These are phyloP conservation scores for Oxytropis ochrocephala DNA, from an alignment of 306 rosid species.

Conservation along the genomic window DNA sequence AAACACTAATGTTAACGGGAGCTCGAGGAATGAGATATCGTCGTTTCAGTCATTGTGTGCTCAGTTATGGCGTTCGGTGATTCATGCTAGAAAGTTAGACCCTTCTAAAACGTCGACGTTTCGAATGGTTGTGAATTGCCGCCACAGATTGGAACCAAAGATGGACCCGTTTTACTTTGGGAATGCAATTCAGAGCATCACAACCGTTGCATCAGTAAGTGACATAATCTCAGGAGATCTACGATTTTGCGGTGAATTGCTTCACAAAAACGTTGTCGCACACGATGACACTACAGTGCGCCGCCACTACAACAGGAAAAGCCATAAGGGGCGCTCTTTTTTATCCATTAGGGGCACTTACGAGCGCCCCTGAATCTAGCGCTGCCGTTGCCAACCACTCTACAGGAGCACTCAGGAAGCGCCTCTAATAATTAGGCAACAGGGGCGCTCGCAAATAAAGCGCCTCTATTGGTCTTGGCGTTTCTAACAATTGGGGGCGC, in stretches of 20 bases:
- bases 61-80: slow-evolving; percentile 84
- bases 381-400: no score
- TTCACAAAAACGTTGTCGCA: slow-evolving; percentile 60
- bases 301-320: no score
- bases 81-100: slow-evolving; percentile 57
- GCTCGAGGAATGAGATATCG: slow-evolving; percentile 41
- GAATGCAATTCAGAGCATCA: slow-evolving; percentile 90
- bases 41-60: slow-evolving; percentile 82
- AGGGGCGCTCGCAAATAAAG: no score
- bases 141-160: slow-evolving; percentile 68
- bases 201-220: slow-evolving; percentile 46
- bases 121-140: slow-evolving; percentile 91
- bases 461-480: no score
- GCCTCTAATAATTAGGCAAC: no score
- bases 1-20: slow-evolving; percentile 13
- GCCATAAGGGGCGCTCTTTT: no score
- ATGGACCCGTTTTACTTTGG: slow-evolving; percentile 73
- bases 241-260: slow-evolving; percentile 48
- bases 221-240: slow-evolving; percentile 52
- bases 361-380: no score
- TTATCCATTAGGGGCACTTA: no score
- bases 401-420: no score
- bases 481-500: no score
- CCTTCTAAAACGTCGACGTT: slow-evolving; percentile 56
- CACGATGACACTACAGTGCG: slow-evolving; percentile 58